Conservation (phyloP, 2,329 filamentous ascomycete species). For the Neurospora sp. region DNA sequence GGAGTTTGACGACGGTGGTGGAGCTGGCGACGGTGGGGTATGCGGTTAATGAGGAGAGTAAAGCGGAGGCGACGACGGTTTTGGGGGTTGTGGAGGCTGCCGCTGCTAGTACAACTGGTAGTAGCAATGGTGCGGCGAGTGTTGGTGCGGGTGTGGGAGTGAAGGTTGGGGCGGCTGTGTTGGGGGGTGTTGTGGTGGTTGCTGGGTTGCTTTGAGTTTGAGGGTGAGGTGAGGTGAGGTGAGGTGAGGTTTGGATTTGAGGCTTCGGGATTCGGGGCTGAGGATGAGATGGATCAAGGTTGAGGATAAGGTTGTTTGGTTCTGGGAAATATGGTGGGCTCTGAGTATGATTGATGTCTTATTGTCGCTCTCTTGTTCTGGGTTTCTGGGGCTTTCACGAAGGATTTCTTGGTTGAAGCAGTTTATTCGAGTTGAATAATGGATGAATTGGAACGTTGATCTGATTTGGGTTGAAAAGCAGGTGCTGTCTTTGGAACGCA, state of each 20-base stretch:
- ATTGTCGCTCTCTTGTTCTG: not conserved
- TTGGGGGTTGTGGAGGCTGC: constrained; percentile 9
- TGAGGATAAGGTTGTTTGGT: not conserved
- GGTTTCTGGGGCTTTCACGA: not conserved
- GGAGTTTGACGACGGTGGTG: not conserved
- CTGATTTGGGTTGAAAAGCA: no score
- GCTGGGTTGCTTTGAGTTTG: constrained; percentile 20
- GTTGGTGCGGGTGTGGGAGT: constrained; percentile 7
- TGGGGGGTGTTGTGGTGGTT: constrained; percentile 22
- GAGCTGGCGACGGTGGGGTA: constrained; percentile 20
- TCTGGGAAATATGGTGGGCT: not conserved
- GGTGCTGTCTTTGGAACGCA: no score
- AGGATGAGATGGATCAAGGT: no score
- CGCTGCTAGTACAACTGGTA: constrained; percentile 2
- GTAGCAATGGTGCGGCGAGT: constrained; percentile 3
- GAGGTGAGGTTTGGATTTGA: no score
- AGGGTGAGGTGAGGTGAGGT: no score
- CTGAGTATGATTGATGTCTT: not conserved
- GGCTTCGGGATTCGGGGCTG: not conserved
- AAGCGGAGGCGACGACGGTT: constrained; percentile 24
- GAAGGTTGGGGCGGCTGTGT: constrained; percentile 18
- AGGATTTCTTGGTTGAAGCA: no score
- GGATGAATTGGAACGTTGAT: no score
- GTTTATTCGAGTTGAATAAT: no score
- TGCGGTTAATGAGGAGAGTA: constrained; percentile 22